These are phyloP conservation scores for Coemansia reversa DNA, from an alignment of 192 early-diverging fungal species.

Conservation along the genomic window DNA sequence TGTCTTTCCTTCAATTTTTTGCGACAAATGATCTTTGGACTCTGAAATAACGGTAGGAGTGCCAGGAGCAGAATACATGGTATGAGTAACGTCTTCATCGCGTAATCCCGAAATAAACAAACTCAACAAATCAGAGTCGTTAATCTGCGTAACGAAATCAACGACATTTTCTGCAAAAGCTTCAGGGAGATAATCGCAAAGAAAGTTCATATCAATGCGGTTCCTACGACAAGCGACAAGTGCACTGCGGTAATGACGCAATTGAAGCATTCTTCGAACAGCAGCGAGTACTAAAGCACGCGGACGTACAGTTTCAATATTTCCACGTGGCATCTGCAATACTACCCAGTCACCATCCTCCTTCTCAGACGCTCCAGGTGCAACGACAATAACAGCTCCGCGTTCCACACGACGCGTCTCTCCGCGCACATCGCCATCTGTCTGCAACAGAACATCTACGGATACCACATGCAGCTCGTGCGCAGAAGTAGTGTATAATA, in stretches of 20 bases:
- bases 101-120: conserved; percentile 81
- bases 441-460: background rate
- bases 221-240: conserved; percentile 83
- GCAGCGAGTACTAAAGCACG: conserved; percentile 82
- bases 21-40: background rate
- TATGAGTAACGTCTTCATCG: conserved; percentile 78
- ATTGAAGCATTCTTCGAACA: conserved; percentile 63
- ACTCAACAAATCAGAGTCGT: conserved; percentile 85
- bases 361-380: conserved; percentile 60
- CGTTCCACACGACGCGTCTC: conserved; percentile 79
- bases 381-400: conserved; percentile 77
- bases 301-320: conserved; percentile 90
- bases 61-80: conserved; percentile 68
- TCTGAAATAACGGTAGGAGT: background rate
- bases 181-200: conserved; percentile 76
- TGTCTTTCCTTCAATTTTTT: conserved; percentile 57
- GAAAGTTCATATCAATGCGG: conserved; percentile 90
- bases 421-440: conserved; percentile 20
- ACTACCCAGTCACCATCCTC: conserved; percentile 55
- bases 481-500: conserved; percentile 82
- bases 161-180: conserved; percentile 66
- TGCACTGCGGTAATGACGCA: conserved; percentile 71
- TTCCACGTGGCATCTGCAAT: conserved; percentile 92
- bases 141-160: conserved; percentile 73
- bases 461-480: conserved; percentile 59